Evolutionary conservation across 306 rosid genomes (phyloP).

Genomic region (Luffa aegyptiaca): DNA sequence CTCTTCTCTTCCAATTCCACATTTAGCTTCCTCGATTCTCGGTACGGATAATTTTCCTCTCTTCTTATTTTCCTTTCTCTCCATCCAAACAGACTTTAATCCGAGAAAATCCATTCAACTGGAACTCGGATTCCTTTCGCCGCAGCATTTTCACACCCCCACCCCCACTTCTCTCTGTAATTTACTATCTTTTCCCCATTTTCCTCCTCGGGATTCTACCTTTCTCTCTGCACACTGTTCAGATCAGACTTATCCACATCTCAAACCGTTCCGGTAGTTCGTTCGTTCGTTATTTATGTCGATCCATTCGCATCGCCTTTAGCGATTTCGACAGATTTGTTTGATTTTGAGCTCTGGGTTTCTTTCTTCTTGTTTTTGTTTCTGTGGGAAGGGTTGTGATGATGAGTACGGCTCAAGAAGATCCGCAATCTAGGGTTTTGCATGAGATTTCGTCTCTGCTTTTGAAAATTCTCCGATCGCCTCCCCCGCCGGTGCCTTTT

Average conservation of each 20-base stretch:
- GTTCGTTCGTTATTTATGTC: neutral
- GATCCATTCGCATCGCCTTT: slow-evolving; percentile 43
- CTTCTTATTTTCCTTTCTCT: neutral
- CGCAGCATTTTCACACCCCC: neutral
- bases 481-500: slow-evolving; percentile 34
- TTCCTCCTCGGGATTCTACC: neutral
- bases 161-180: neutral
- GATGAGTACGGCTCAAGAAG: slow-evolving; percentile 39
- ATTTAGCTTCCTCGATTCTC: neutral
- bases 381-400: slow-evolving; percentile 19
- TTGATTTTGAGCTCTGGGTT: neutral
- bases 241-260: neutral
- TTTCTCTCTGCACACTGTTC: neutral
- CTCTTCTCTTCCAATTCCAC: neutral
- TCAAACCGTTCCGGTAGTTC: slow-evolving; percentile 5
- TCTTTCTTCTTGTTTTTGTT: neutral
- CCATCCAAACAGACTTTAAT: neutral
- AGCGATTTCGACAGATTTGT: neutral
- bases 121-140: neutral
- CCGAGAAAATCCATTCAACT: neutral
- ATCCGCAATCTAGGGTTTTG: slow-evolving; percentile 46
- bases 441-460: slow-evolving; percentile 60
- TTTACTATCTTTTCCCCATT: neutral
- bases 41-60: neutral
- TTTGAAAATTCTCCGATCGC: slow-evolving; percentile 59